Percentiles rank a stretch among this genome's conserved stretches.
Evolutionary conservation across 1,284 basidiomycete species (phyloP).

Genomic region (Leccinum fuscescens): DNA sequence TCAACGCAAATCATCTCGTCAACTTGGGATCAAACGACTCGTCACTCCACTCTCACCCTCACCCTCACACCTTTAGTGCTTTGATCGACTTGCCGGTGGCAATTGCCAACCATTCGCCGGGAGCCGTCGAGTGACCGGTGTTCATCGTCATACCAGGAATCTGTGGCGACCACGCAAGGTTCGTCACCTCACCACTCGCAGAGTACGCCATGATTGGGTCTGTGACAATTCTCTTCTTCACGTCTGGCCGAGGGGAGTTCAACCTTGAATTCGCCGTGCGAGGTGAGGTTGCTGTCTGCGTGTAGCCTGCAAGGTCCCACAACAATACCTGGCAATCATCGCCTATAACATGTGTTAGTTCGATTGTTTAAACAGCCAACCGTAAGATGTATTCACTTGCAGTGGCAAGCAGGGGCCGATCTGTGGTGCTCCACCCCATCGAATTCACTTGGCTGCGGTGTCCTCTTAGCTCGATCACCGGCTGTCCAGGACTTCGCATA

Average conservation of each 20-base stretch:
- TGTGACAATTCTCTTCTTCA: constrained; percentile 68
- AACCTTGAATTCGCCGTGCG: constrained; percentile 63
- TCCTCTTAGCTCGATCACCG: constrained; percentile 85
- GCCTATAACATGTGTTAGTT: constrained; percentile 44
- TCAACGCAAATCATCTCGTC: not conserved
- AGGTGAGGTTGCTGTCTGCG: constrained; percentile 59
- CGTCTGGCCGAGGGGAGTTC: constrained; percentile 71
- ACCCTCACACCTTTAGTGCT: constrained; percentile 68
- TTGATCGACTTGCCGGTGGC: constrained; percentile 83
- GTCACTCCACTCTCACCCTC: not conserved
- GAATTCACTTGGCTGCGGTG: constrained; percentile 79
- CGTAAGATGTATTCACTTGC: constrained; percentile 54
- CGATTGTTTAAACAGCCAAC: not conserved
- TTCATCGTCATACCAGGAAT: constrained; percentile 73
- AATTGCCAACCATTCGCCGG: constrained; percentile 90
- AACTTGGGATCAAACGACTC: not conserved
- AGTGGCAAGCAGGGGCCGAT: constrained; percentile 80
- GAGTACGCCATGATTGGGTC: constrained; percentile 85
- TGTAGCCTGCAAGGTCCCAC: constrained; percentile 78
- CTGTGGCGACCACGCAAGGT: constrained; percentile 83
- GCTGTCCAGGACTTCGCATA: constrained; percentile 91
- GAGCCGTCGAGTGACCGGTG: constrained; percentile 65
- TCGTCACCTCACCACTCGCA: constrained; percentile 77
- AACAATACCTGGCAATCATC: constrained; percentile 90
- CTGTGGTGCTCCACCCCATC: constrained; percentile 83